Conservation (phyloP, 2,329 filamentous ascomycete genomes). For the Myriangium duriaei region DNA sequence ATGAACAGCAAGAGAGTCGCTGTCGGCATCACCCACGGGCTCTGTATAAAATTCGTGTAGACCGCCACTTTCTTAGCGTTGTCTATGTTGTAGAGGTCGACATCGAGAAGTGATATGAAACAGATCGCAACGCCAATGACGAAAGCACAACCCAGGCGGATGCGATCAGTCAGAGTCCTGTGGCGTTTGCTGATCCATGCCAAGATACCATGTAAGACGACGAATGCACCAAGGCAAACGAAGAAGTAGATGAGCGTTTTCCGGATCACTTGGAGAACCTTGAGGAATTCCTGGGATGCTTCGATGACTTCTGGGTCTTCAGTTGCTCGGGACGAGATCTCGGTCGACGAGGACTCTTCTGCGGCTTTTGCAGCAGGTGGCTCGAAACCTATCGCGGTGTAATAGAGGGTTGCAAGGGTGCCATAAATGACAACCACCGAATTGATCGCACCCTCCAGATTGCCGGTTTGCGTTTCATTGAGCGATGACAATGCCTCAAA, state of each 20-base stretch:
- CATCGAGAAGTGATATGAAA: constrained; percentile 16
- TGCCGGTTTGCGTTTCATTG: constrained; percentile 4
- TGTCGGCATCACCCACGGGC: constrained; percentile 22
- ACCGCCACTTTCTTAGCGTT: too few species aligned
- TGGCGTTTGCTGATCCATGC: constrained; percentile 16
- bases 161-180: constrained; percentile 16
- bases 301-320: too few species aligned
- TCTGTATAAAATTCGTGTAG: constrained; percentile 16
- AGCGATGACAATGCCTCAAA: constrained; percentile 9
- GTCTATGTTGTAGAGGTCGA: too few species aligned
- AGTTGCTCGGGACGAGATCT: too few species aligned
- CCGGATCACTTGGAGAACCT: too few species aligned
- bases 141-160: constrained; percentile 16
- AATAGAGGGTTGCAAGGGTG: constrained; percentile 4
- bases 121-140: constrained; percentile 14
- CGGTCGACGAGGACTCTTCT: too few species aligned
- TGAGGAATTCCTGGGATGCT: too few species aligned
- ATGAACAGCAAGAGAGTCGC: constrained; percentile 19
- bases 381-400: constrained; percentile 7
- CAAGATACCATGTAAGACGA: constrained; percentile 20
- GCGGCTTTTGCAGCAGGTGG: too few species aligned
- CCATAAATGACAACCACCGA: constrained; percentile 3
- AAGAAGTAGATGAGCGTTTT: constrained; percentile 20
- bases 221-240: constrained; percentile 18
- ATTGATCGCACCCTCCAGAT: constrained; percentile 4